Evolutionary conservation across 2,329 filamentous ascomycete species (phyloP).

Genomic region (Emmonsiellopsis sp.): DNA sequence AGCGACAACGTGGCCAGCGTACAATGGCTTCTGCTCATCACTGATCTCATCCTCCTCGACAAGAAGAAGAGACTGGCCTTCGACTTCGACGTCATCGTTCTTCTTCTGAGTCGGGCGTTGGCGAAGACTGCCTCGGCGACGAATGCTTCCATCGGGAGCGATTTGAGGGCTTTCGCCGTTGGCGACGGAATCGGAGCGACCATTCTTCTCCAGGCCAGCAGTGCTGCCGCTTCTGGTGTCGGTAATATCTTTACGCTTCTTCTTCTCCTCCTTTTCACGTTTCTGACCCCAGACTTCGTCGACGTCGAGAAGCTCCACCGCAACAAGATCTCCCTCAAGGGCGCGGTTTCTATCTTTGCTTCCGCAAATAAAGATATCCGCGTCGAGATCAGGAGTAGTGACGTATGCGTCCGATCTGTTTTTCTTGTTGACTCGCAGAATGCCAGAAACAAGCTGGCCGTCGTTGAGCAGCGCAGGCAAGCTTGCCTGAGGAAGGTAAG

Average conservation of each 20-base stretch:
- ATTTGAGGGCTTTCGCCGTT: conserved; percentile 54
- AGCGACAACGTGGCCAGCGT: conserved; percentile 92
- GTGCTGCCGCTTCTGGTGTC: conserved; percentile 74
- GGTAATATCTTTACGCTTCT: conserved; percentile 98
- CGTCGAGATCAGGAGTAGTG: conserved; percentile 85
- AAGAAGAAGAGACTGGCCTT: conserved; percentile 89
- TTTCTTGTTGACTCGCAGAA: conserved; percentile 98
- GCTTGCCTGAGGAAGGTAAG: conserved; percentile 89
- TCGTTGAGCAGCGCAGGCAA: conserved; percentile 82
- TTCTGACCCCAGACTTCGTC: conserved; percentile 99
- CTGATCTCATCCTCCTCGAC: conserved; percentile 99
- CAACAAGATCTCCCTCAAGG: conserved; percentile 89
- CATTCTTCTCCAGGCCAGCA: conserved; percentile 56
- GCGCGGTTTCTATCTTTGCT: conserved; percentile 98
- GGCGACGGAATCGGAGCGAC: conserved; percentile 47
- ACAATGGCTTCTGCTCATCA: conserved; percentile 94
- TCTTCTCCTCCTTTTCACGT: conserved; percentile 99
- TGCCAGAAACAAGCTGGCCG: conserved; percentile 89
- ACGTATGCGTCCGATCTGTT: conserved; percentile 98
- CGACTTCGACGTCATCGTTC: conserved; percentile 98
- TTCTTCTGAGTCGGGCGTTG: conserved; percentile 99
- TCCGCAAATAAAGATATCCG: conserved; percentile 98
- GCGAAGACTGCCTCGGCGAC: conserved; percentile 85
- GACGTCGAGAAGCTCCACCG: conserved; percentile 90
- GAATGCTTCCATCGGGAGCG: conserved; percentile 70